Evolutionary conservation across 108 stramenopile genomes (phyloP), one percentile per base, ranked within the genome.

Genomic region (Discostella stelligeroides): DNA sequence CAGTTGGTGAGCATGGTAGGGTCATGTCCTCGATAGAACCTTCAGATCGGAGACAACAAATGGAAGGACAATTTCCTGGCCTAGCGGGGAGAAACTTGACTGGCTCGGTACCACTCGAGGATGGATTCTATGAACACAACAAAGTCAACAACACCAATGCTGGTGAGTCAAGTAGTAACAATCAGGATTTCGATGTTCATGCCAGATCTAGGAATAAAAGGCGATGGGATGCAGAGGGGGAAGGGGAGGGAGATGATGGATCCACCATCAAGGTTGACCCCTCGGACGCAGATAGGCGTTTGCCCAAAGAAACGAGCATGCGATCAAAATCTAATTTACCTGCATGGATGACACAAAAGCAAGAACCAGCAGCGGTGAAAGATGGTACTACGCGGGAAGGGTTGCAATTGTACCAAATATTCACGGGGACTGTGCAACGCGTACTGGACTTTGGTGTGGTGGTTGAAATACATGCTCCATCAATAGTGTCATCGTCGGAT

Each of bases 371-470:
- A 21, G 49, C 49, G 41, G 50, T 56, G 24, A 54, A 68, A 21
- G 37, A 13, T 45, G 38, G 41, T 41, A 45, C 46, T 34, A 54
- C 54, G 23, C 55, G 62, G 34, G 42, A 81, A 13, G n/a, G 68
- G 4, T 39, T 83, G 48, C 77, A 89, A 68, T 74, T 95, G 23
- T 86, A 96, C 75, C 58, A 80, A 27, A 96, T 99, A 60, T 95
- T 92, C 59, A 73, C 68, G 17, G 98, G 97, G 24, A 72, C 60
- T 1, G 88, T 98, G 0, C 74, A 84, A 61, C 92, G 94, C 65
- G 83, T 96, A 4, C 77, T 94, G 47, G 97, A 98, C 66, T 97
- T 95, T 82, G 98, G 98, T 17, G 80, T 93, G 43, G 86, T 94
- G 50, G 95, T 98, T 8, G 90, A 87, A 53, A 68, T 97, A 7